Evolutionary conservation across 1,139 yeast genomes (phyloP), one percentile per base, ranked within the genome.

Genomic region (Suhomyces chickasaworum): DNA sequence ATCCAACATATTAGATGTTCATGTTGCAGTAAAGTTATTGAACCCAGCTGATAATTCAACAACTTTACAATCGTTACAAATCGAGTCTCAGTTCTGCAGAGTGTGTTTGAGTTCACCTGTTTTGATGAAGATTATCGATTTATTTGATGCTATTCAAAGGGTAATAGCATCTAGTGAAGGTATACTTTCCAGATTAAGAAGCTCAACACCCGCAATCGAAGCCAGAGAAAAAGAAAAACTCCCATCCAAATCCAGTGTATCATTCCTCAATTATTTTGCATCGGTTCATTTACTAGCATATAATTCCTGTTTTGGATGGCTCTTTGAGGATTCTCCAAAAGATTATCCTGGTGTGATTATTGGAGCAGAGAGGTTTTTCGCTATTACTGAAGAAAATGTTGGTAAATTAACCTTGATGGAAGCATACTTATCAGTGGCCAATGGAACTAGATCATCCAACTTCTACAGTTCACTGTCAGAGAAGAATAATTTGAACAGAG

Each of bases 261-360:
- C 55, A 1, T 48, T 53, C 33, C 52, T 53, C 37, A 47, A 63
- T 41, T 62, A 64, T 8, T 71, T 78, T 49, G 66, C 78, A 15
- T 66, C 87, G 0, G 69, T 86, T 35, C 86, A 81, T 46, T 73
- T 87, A 39, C 63, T 83, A 9, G 78, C 90, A 0, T 79, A 83
- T 53, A 81, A 85, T 54, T 75, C 86, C 51, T 86, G 95, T 56
- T 50, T 85, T 30, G 96, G 95, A 0, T 88, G 95, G 90, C 61
- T 89, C 6, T 86, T 86, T 59, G 67, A 65, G 29, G 61, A 60
- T 23, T 49, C 64, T 4, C 69, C 69, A 21, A 78, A 78, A 18
- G 73, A 70, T 22, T 74, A 75, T 42, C 84, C 84, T 0, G 97
- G 96, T 16, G 59, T 88, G n/a, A 82, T 86, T 37, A 53, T 82